Conservation (phyloP, 106 monocot species). For the Apostasia shenzhenica region DNA sequence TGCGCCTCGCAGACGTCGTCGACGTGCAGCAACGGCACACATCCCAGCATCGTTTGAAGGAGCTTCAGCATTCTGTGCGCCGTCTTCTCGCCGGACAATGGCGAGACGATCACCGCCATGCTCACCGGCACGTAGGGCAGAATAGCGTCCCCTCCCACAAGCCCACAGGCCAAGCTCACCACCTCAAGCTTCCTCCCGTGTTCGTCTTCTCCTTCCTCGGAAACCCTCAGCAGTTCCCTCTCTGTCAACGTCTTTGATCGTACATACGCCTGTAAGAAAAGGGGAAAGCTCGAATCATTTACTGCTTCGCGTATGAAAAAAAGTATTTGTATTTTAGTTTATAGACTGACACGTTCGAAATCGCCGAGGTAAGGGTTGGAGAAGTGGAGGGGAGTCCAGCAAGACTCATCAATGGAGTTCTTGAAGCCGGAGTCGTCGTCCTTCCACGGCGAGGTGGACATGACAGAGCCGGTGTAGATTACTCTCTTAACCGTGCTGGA, state of each 20-base stretch:
- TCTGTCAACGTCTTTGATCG: constrained; percentile 35
- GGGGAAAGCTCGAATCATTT: not conserved
- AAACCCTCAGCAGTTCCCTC: constrained; percentile 21
- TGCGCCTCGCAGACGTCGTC: constrained; percentile 42
- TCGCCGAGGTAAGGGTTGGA: constrained; percentile 13
- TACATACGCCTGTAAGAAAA: constrained; percentile 9
- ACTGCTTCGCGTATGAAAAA: not conserved
- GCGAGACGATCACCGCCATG: constrained; percentile 13
- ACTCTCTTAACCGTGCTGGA: constrained; percentile 13
- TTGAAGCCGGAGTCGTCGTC: constrained; percentile 18
- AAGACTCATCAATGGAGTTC: constrained; percentile 45
- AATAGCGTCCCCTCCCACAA: constrained; percentile 34
- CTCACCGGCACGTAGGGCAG: constrained; percentile 2
- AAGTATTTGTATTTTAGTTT: no score
- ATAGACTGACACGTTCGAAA: constrained; percentile 8
- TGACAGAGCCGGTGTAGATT: constrained; percentile 29
- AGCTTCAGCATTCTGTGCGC: constrained; percentile 10
- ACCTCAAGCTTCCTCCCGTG: constrained; percentile 16
- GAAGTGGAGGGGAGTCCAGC: constrained; percentile 46
- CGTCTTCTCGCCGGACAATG: constrained; percentile 5
- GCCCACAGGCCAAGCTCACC: constrained; percentile 37
- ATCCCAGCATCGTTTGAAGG: constrained; percentile 31
- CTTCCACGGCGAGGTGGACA: constrained; percentile 13
- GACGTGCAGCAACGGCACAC: constrained; percentile 33
- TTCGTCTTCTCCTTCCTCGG: not conserved